phyloP scores from a whole-genome alignment of 2,329 filamentous ascomycete species.

The Drechmeria coniospora region DNA sequence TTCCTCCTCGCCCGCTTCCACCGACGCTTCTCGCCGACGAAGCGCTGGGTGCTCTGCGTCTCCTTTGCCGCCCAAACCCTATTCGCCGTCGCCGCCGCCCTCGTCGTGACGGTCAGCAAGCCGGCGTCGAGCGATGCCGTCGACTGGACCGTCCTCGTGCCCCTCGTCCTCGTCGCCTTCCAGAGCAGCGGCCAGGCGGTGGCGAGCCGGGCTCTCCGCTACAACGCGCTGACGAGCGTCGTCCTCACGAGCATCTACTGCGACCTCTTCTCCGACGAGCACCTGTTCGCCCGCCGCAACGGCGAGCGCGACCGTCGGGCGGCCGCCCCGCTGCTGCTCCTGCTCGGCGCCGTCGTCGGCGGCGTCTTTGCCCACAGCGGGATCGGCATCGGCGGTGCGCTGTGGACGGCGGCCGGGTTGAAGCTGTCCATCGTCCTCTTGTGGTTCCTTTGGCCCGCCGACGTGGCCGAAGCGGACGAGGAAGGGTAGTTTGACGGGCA shows the following conservation, averaged over 20 bases:
- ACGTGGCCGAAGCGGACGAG: slow-evolving; percentile 19
- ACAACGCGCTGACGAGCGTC: slow-evolving; percentile 58
- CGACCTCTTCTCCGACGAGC: slow-evolving; percentile 55
- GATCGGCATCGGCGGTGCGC: slow-evolving; percentile 32
- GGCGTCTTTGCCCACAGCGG: slow-evolving; percentile 32
- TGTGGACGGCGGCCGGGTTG: slow-evolving; percentile 44
- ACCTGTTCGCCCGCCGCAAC: slow-evolving; percentile 29
- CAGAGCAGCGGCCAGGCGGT: slow-evolving; percentile 68
- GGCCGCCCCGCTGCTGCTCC: slow-evolving; percentile 31
- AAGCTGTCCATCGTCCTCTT: slow-evolving; percentile 40
- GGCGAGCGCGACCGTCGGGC: slow-evolving; percentile 34
- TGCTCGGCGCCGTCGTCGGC: slow-evolving; percentile 33
- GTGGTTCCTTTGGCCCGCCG: slow-evolving; percentile 47
- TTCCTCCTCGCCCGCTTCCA: slow-evolving; percentile 58
- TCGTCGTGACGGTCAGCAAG: slow-evolving; percentile 34
- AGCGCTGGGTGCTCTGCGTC: slow-evolving; percentile 47
- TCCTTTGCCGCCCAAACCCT: slow-evolving; percentile 39
- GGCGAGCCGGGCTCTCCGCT: slow-evolving; percentile 53
- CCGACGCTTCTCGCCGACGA: slow-evolving; percentile 41
- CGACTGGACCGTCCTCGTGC: slow-evolving; percentile 46
- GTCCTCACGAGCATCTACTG: slow-evolving; percentile 73
- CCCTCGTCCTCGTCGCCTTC: slow-evolving; percentile 56
- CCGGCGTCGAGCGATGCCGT: slow-evolving; percentile 25
- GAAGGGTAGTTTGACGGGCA: too few species aligned
- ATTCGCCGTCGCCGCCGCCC: slow-evolving; percentile 35